Evolutionary conservation across 2,329 filamentous ascomycete species (phyloP), one percentile per base, ranked within the genome.

Genomic region (Calonectria leucothoes): DNA sequence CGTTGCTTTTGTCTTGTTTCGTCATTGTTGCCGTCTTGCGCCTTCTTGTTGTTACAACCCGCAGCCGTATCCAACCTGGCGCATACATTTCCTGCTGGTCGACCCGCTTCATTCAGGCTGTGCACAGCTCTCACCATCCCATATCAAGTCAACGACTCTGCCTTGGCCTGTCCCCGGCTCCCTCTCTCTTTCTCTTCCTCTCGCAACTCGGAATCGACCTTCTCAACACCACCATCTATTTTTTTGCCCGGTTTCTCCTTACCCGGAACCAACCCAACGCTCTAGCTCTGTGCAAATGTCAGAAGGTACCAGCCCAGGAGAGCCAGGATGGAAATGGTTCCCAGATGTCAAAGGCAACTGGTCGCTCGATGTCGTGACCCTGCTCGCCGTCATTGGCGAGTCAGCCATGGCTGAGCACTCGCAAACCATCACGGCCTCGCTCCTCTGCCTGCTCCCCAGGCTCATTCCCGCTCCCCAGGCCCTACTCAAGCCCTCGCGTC

Each of bases 381-480:
- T 93, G 35, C 87, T 93, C 66, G 91, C 91, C 73, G 89, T 93
- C 77, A 90, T 92, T 70, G 91, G 91, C 80, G 91, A 92, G 82
- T 88, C 87, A 3, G 88, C 89, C 23, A 90, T 92, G 74, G 86
- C 88, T 52, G 88, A 89, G 73, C 90, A 92, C 78, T 84, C 88
- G 2, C 91, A 92, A 80, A 86, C 89, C 65, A 87, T 92, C 74
- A 92, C 90, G 2, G 87, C 90, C n/a, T 90, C 89, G 12, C 85
- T 87, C 74, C 85, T 90, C 39, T 91, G 89, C 76, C 86, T 90
- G 48, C 84, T 92, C 4, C 91, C 91, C 33, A 88, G 91, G 63
- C 87, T 93, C 66, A 87, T 93, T 33, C 91, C 91, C 11, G 91
- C 91, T 1, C 91, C 91, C 0, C 91, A 93, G 82, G 89, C 89